Evolutionary conservation across 2,329 filamentous ascomycete species (phyloP).

Genomic region (Aureobasidium musti): DNA sequence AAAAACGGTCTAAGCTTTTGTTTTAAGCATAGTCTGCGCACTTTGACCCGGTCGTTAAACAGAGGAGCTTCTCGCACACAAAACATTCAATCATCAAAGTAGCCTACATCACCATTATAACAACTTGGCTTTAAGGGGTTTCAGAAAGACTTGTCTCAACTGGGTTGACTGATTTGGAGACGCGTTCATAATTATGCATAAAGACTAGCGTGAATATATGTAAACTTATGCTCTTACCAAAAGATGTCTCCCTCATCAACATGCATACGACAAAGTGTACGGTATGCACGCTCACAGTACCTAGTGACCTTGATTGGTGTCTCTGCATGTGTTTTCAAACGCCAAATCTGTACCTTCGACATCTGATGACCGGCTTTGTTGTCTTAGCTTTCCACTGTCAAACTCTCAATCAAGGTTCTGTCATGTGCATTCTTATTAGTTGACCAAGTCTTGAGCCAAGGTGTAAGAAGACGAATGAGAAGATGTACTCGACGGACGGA

Average conservation of each 20-base stretch:
- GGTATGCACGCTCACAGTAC: neutral
- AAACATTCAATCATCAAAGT: too few species aligned
- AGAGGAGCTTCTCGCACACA: neutral
- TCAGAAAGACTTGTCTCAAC: too few species aligned
- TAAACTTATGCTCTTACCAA: neutral
- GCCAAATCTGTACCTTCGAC: neutral
- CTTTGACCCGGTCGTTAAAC: neutral
- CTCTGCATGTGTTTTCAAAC: neutral
- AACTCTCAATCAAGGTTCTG: neutral
- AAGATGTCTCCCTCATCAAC: neutral
- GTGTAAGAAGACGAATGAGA: neutral
- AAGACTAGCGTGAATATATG: neutral
- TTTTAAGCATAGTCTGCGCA: neutral
- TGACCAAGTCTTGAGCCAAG: neutral
- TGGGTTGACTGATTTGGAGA: neutral
- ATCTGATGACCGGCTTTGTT: neutral
- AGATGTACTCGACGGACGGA: neutral
- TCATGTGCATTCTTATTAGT: neutral
- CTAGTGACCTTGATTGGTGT: neutral
- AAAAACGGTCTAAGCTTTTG: conserved; percentile 5
- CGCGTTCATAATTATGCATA: neutral
- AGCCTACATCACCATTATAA: neutral
- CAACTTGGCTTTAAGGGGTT: too few species aligned
- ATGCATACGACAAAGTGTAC: neutral
- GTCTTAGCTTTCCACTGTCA: neutral